A percentile compares a stretch with the other conserved stretches of the same genome.
Evolutionary conservation across 2,329 filamentous ascomycete species (phyloP).

Genomic region (Microthyrium microscopicum): DNA sequence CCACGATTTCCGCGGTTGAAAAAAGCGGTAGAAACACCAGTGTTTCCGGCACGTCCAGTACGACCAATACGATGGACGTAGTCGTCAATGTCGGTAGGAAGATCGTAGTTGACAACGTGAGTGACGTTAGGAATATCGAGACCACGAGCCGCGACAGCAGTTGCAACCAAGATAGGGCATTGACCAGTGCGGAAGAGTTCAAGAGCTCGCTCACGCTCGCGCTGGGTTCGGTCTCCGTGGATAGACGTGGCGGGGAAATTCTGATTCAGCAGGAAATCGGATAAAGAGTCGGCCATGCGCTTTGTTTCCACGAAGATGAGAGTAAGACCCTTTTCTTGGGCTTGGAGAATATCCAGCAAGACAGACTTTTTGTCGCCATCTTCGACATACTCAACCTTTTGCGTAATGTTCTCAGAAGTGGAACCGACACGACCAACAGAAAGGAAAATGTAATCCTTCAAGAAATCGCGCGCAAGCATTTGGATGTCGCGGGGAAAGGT

Average conservation of each 20-base stretch:
- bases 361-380: constrained; percentile 96
- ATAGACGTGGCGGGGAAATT: constrained; percentile 97
- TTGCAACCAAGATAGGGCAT: constrained; percentile 92
- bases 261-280: constrained; percentile 97
- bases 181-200: constrained; percentile 95
- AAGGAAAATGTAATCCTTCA: constrained; percentile 98
- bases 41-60: constrained; percentile 99
- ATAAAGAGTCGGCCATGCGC: constrained; percentile 96
- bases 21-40: constrained; percentile 94
- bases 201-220: constrained; percentile 92
- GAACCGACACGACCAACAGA: constrained; percentile 97
- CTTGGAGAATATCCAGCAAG: constrained; percentile 92
- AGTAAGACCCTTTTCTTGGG: constrained; percentile 73
- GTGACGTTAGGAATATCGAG: constrained; percentile 87
- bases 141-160: constrained; percentile 78
- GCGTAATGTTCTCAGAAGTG: constrained; percentile 99
- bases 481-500: constrained; percentile 99
- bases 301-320: constrained; percentile 99
- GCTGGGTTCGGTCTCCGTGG: constrained; percentile 95
- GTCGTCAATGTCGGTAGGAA: constrained; percentile 97
- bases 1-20: constrained; percentile 99
- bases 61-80: constrained; percentile 99
- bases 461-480: constrained; percentile 95
- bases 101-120: constrained; percentile 97
- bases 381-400: constrained; percentile 96